A percentile compares a stretch with the other conserved stretches of the same genome.
phyloP scores from a whole-genome alignment of 2,329 filamentous ascomycete species.

The Zopfia rhizophila region DNA sequence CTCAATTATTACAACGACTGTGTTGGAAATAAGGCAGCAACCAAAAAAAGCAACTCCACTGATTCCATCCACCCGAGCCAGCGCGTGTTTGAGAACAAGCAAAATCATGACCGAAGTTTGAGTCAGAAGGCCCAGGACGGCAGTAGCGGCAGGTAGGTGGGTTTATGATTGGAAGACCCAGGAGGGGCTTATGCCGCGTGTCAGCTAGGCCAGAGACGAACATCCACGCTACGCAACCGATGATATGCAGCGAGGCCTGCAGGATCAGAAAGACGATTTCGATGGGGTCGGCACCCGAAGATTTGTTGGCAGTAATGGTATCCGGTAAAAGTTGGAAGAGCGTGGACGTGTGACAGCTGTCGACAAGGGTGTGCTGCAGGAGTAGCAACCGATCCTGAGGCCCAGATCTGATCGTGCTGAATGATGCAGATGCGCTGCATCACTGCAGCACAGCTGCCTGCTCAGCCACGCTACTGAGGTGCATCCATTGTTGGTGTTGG shows the following conservation, averaged over 20 bases:
- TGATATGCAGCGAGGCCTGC: slow-evolving; percentile 30
- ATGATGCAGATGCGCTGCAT: slow-evolving; percentile 37
- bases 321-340: slow-evolving; percentile 27
- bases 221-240: slow-evolving; percentile 17
- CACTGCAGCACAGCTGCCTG: slow-evolving; percentile 29
- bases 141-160: slow-evolving; percentile 26
- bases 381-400: slow-evolving; percentile 30
- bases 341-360: slow-evolving; percentile 31
- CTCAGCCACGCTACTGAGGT: slow-evolving; percentile 19
- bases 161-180: slow-evolving; percentile 21
- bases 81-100: slow-evolving; percentile 43
- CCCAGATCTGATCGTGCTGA: slow-evolving; percentile 37
- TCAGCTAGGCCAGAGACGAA: slow-evolving; percentile 22
- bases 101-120: slow-evolving; percentile 35
- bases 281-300: slow-evolving; percentile 27
- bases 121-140: slow-evolving; percentile 33
- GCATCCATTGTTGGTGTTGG: slow-evolving; percentile 27
- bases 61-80: slow-evolving; percentile 49
- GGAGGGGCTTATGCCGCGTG: slow-evolving; percentile 25
- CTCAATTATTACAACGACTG: slow-evolving; percentile 48
- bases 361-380: slow-evolving; percentile 31
- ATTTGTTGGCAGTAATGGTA: slow-evolving; percentile 30
- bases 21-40: slow-evolving; percentile 36
- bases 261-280: slow-evolving; percentile 15
- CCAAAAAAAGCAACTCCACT: slow-evolving; percentile 34